Conservation (phyloP, 805 yeast genomes). For the Barnettozyma salicaria region DNA sequence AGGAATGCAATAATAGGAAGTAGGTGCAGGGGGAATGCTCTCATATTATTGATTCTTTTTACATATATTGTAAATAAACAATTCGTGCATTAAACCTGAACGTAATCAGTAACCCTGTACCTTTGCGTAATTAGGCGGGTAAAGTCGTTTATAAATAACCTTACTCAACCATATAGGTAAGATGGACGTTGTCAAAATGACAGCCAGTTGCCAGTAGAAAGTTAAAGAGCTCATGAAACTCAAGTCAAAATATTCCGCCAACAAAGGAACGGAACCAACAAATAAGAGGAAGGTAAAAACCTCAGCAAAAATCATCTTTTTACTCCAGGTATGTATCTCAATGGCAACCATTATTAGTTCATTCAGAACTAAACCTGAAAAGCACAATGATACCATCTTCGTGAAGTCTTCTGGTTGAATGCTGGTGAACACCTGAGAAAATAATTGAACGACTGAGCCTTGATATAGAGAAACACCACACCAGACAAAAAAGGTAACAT, state of each 20-base stretch:
- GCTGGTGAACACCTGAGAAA: constrained; percentile 74
- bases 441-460: constrained; percentile 77
- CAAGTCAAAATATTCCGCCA: constrained; percentile 82
- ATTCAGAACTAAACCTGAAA: constrained; percentile 71
- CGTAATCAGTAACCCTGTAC: constrained; percentile 70
- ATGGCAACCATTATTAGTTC: constrained; percentile 92
- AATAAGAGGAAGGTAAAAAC: constrained; percentile 62
- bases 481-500: constrained; percentile 88
- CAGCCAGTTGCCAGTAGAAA: constrained; percentile 63
- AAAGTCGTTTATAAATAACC: constrained; percentile 62
- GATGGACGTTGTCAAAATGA: constrained; percentile 63
- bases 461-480: constrained; percentile 84
- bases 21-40: neutral
- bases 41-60: neutral
- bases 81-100: too few relatives aligned
- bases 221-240: constrained; percentile 48
- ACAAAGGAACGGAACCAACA: constrained; percentile 73
- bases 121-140: constrained; percentile 96
- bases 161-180: constrained; percentile 88
- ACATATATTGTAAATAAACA: too few relatives aligned
- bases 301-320: constrained; percentile 66
- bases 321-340: constrained; percentile 89
- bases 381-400: constrained; percentile 80
- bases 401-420: constrained; percentile 47
- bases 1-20: constrained; percentile 16